Conservation (phyloP, 148 eudicot genomes). For the Agrostemma githago region DNA sequence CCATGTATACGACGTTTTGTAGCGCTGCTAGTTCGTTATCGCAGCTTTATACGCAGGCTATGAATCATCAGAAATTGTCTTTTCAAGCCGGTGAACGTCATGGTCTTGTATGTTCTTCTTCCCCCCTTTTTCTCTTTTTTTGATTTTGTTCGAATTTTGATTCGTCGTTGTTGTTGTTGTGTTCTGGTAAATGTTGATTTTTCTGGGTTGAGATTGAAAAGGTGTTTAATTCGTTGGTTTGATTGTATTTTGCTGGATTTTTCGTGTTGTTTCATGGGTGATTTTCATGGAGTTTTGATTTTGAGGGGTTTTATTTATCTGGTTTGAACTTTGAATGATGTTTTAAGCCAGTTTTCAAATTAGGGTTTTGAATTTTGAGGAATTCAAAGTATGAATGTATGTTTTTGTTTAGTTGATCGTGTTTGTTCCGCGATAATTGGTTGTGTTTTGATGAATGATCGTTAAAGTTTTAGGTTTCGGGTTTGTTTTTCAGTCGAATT, state of each 20-base stretch:
- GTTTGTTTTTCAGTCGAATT: neutral
- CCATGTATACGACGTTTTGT: constrained; percentile 73
- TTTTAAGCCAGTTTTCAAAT: neutral
- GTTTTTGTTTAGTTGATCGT: neutral
- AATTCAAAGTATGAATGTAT: neutral
- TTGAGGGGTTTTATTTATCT: neutral
- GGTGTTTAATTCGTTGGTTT: neutral
- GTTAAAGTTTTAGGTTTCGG: neutral
- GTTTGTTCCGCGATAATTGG: neutral
- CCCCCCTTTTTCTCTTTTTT: neutral
- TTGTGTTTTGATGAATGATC: constrained; percentile 6
- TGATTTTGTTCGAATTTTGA: neutral
- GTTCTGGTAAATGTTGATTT: neutral
- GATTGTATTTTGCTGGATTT: neutral
- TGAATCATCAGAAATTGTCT: constrained; percentile 64
- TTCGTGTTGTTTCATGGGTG: neutral
- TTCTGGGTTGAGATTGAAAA: neutral
- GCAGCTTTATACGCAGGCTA: constrained; percentile 81
- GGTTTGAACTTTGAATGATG: neutral
- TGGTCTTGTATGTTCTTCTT: constrained; percentile 38
- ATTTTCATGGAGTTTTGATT: neutral
- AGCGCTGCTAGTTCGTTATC: constrained; percentile 75
- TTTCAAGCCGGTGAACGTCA: constrained; percentile 77
- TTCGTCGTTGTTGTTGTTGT: neutral
- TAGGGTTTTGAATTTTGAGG: neutral